Conservation (phyloP, 768 basidiomycete species). For the Coprinopsis cinerea region DNA sequence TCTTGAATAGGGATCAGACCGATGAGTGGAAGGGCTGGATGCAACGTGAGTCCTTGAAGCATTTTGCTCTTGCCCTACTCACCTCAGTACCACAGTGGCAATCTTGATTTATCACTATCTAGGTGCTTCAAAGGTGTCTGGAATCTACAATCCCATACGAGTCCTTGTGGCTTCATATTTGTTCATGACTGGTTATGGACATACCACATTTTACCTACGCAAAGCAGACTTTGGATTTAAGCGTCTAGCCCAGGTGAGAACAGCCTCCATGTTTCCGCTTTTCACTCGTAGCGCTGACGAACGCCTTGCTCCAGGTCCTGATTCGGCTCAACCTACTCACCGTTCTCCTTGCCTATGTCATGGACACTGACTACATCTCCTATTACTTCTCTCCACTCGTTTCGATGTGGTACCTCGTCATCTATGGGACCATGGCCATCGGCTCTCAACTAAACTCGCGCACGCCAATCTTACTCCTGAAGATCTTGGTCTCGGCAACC, state of each 20-base stretch:
- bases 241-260: conserved; percentile 62
- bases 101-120: conserved; percentile 93
- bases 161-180: conserved; percentile 85
- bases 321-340: conserved; percentile 83
- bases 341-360: conserved; percentile 75
- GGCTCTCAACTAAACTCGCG: conserved; percentile 73
- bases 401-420: conserved; percentile 84
- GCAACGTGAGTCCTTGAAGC: conserved; percentile 86
- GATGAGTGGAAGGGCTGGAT: conserved; percentile 99
- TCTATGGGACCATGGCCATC: conserved; percentile 72
- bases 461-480: conserved; percentile 58
- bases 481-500: conserved; percentile 61
- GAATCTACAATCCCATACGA: conserved; percentile 91
- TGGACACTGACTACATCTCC: conserved; percentile 88
- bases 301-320: conserved; percentile 43
- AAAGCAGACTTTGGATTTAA: conserved; percentile 82
- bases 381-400: conserved; percentile 92
- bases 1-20: conserved; percentile 88
- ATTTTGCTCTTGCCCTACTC: too few species aligned
- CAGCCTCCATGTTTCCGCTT: not conserved
- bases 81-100: conserved; percentile 43
- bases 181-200: conserved; percentile 93
- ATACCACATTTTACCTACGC: conserved; percentile 82
- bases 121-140: conserved; percentile 83
- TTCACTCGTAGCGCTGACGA: not conserved